Evolutionary conservation across 148 eudicot genomes (phyloP).

Genomic region (Diospyros lotus): DNA sequence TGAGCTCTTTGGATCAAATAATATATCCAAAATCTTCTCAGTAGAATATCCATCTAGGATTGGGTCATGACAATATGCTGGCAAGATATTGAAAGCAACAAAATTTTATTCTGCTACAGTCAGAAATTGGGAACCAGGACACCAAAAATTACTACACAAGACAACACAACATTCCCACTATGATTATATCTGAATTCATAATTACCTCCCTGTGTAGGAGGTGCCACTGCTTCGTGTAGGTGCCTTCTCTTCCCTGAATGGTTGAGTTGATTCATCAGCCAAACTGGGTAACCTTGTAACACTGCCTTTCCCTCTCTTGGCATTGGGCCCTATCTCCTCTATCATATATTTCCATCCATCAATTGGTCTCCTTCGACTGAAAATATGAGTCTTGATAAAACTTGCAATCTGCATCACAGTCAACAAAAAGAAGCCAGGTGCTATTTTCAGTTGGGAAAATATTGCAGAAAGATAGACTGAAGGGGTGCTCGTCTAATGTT

Average conservation of each 20-base stretch:
- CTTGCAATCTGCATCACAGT: conserved; percentile 73
- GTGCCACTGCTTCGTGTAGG: conserved; percentile 24
- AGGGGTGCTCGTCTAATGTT: not conserved
- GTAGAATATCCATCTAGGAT: too few species aligned
- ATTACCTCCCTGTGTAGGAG: conserved; percentile 36
- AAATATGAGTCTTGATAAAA: conserved; percentile 91
- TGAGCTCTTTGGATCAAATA: too few species aligned
- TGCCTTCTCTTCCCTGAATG: conserved; percentile 70
- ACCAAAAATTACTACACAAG: not conserved
- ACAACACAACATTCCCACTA: not conserved
- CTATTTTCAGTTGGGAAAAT: not conserved
- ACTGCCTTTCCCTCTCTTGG: conserved; percentile 84
- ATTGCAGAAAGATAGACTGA: not conserved
- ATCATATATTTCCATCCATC: conserved; percentile 99
- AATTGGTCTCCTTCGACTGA: conserved; percentile 92
- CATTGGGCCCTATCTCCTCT: conserved; percentile 93
- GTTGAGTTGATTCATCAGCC: conserved; percentile 87
- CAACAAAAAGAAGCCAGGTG: not conserved
- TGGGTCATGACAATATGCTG: too few species aligned
- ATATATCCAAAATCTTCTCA: too few species aligned
- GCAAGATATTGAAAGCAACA: too few species aligned
- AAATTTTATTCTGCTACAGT: not conserved
- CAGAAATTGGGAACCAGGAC: not conserved
- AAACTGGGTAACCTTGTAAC: conserved; percentile 74
- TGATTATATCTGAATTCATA: not conserved